Base-by-base conservation (phyloP, 768 basidiomycete genomes). In the Phlegmacium glaucopus region DNA sequence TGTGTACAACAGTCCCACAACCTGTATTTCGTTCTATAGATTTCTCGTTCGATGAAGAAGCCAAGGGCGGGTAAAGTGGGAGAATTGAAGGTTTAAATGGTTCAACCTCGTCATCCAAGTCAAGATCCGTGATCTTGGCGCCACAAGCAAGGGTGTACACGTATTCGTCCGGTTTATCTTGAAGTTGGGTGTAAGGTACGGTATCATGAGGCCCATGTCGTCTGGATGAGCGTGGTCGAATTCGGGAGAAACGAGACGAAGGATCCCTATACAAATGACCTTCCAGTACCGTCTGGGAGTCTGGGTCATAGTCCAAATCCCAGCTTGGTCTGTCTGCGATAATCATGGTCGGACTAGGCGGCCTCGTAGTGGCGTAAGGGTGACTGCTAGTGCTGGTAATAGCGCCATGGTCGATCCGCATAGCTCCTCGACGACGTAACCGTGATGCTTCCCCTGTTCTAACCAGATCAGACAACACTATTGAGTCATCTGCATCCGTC, bases 371-470 rank as follows among this genome's bases (percentile, higher is more conserved):
- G 44, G 27, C 28, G 39, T 38, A 48, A 32, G 25, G 16, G 29
- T 29, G 22, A 22, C 22, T 22, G 22, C 22, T 22, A 22, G 22
- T 22, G 22, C 22, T 22, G 22, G 22, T 22, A 22, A 22, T 3
- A 22, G 45, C 39, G 51, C 42, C 56, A 39, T 69, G 68, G 63
- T 83, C 82, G 28, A 85, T 69, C 32, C 82, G 72, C 75, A 87
- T 77, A 43, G 87, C 87, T 9, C 87, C 87, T 52, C 87, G 70
- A 47, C 87, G 70, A n/a, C 87, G 77, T 44, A 88, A 67, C 5
- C 87, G 72, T 4, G 87, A 88, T 0, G 83, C 82, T 58, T 89
- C 87, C 12, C 81, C 87, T 1, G 82, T 82, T 42, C 87, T 82
- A 12, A 88, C 73, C 35, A 89, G 74, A 62, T 88, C 86, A 2